These are phyloP conservation scores for Hericium alpestre DNA, from an alignment of 768 basidiomycete genomes.

Conservation along the genomic window DNA sequence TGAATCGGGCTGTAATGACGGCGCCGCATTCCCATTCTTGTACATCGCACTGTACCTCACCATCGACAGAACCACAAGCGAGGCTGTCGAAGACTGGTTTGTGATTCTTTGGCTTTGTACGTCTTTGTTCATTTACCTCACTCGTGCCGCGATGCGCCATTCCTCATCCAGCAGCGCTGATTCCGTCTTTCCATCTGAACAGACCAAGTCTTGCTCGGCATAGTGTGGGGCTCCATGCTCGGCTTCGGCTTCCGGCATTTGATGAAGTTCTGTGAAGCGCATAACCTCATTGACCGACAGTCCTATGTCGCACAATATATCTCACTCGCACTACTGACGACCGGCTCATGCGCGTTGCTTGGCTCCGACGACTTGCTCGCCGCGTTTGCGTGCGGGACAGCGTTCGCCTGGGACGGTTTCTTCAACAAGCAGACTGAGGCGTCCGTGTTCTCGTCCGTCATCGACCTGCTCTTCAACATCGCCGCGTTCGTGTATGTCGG, in stretches of 20 bases:
- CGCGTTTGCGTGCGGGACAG: conserved; percentile 88
- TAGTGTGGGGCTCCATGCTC: conserved; percentile 61
- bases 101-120: conserved; percentile 76
- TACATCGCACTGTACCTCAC: conserved; percentile 83
- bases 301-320: conserved; percentile 92
- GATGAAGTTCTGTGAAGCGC: conserved; percentile 86
- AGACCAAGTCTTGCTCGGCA: conserved; percentile 75
- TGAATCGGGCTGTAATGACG: conserved; percentile 93
- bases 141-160: no score
- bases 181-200: conserved; percentile 9
- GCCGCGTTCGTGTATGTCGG: conserved; percentile 94
- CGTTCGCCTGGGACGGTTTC: conserved; percentile 95
- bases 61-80: conserved; percentile 47
- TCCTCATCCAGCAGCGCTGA: not conserved
- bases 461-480: conserved; percentile 91
- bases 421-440: conserved; percentile 92
- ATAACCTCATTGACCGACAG: conserved; percentile 83
- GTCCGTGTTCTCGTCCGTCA: conserved; percentile 89
- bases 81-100: conserved; percentile 82
- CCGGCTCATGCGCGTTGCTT: conserved; percentile 74
- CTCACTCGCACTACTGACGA: conserved; percentile 72
- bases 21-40: conserved; percentile 92
- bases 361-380: conserved; percentile 92
- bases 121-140: conserved; percentile 14
- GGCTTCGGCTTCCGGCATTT: conserved; percentile 77